phyloP scores from a whole-genome alignment of 139 green algal species.

The Volvox reticuliferus region DNA sequence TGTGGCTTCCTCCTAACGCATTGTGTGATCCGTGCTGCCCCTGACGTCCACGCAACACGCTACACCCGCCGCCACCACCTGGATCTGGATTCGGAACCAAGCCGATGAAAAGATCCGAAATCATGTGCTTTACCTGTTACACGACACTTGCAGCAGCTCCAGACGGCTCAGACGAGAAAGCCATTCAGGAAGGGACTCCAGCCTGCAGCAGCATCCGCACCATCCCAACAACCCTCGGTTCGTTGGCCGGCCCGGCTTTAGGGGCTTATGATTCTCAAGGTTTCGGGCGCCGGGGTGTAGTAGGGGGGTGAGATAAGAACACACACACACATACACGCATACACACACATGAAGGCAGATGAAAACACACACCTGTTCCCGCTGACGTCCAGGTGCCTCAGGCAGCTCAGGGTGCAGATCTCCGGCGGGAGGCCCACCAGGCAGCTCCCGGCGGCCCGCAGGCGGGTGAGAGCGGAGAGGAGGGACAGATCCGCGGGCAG shows the following conservation, averaged over 20 bases:
- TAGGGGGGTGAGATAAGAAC: neutral
- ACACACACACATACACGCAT: neutral
- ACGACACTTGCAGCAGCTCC: neutral
- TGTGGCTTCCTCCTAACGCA: too few species aligned
- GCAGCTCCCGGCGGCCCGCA: neutral
- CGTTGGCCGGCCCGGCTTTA: too few species aligned
- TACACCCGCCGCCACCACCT: too few species aligned
- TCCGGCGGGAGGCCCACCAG: neutral
- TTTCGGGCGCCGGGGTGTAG: neutral
- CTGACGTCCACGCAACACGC: too few species aligned
- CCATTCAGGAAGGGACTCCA: neutral
- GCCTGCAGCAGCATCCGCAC: neutral
- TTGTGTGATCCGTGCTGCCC: too few species aligned
- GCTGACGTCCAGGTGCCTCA: constrained; percentile 6
- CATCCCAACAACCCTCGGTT: too few species aligned
- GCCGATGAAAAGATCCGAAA: too few species aligned
- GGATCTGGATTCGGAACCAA: too few species aligned
- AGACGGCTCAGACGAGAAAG: neutral
- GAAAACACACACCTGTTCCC: neutral
- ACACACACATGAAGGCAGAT: neutral
- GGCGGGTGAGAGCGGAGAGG: neutral
- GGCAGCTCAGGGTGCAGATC: neutral
- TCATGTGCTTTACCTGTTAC: neutral
- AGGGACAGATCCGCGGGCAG: neutral
- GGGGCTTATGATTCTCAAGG: neutral